Evolutionary conservation across 1,284 basidiomycete genomes (phyloP).

Genomic region (Ceratobasidium papillatum): DNA sequence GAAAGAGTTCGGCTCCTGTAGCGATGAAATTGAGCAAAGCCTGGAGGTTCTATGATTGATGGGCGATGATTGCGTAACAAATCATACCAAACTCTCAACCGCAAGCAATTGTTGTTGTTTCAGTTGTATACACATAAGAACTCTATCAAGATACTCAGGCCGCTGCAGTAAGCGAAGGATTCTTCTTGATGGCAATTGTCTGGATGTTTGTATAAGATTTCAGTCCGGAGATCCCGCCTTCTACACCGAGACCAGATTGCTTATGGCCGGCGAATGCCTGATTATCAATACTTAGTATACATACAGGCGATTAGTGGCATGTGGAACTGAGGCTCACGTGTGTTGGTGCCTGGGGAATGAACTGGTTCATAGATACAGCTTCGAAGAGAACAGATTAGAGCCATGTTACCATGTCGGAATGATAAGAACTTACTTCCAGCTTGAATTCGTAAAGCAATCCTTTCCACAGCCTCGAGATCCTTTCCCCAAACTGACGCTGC

Average conservation of each 20-base stretch:
- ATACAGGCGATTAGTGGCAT: too few relatives aligned
- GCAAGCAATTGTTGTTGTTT: too few relatives aligned
- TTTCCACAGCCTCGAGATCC: slow-evolving; percentile 20
- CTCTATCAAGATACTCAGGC: not conserved
- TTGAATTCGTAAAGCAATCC: slow-evolving; percentile 26
- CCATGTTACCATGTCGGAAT: not conserved
- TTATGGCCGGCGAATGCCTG: not conserved
- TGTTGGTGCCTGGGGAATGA: too few relatives aligned
- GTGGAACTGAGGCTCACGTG: too few relatives aligned
- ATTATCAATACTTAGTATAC: too few relatives aligned
- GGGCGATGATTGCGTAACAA: too few relatives aligned
- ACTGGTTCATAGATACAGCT: not conserved
- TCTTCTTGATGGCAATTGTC: not conserved
- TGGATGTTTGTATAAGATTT: not conserved
- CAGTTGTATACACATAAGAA: not conserved
- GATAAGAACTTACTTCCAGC: slow-evolving; percentile 3
- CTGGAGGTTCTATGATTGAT: too few relatives aligned
- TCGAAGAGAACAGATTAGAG: not conserved
- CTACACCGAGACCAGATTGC: not conserved
- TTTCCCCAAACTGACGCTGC: slow-evolving; percentile 25
- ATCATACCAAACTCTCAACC: too few relatives aligned
- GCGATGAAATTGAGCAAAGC: too few relatives aligned
- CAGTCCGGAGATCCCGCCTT: not conserved
- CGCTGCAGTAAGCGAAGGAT: not conserved
- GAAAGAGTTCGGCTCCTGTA: too few relatives aligned